Evolutionary conservation across 78 protist genomes (phyloP).

Genomic region (Dictyostelium discoideum): dicty_2.7 NC_007091.3:2797501-2798000

Average conservation of each 20-base stretch:
- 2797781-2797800: neutral
- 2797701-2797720: neutral
- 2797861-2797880: neutral
- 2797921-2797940: neutral
- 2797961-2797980: neutral
- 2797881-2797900: neutral
- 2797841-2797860: neutral
- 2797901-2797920: neutral
- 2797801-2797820: neutral
- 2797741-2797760: neutral
- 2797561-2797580: constrained; percentile 25
- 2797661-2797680: neutral
- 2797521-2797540: constrained; percentile 68
- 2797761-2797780: neutral
- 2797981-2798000: neutral
- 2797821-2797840: neutral
- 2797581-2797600: constrained; percentile 20
- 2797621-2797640: constrained; percentile 8
- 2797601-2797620: constrained; percentile 54
- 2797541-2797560: constrained; percentile 68
- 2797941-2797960: neutral
- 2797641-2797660: neutral
- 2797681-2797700: neutral
- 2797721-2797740: neutral
- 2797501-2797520: constrained; percentile 66